These are phyloP conservation scores for Fraxinus dipetala DNA, from an alignment of 305 asterid genomes.

Conservation along the genomic window DNA sequence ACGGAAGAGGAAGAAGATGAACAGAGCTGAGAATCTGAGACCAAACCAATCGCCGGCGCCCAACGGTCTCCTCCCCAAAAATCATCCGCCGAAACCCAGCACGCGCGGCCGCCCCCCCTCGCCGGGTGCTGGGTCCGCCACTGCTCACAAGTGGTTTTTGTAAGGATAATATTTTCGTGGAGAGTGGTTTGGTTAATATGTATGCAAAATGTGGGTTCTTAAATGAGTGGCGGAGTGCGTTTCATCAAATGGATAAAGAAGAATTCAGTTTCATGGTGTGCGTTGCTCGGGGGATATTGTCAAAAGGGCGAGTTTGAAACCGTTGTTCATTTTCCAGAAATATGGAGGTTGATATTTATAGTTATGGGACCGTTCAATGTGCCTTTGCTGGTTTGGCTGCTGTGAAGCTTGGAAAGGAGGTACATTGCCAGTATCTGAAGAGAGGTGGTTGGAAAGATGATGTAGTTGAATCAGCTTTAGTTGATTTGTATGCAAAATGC, in stretches of 20 bases:
- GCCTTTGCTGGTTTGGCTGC: constrained; percentile 89
- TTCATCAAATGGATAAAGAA: constrained; percentile 57
- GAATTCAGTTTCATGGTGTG: constrained; percentile 78
- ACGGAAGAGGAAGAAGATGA: no score
- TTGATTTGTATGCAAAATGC: constrained; percentile 86
- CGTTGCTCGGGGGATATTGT: constrained; percentile 80
- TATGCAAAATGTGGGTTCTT: constrained; percentile 64
- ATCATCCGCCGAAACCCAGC: no score
- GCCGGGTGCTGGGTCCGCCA: no score
- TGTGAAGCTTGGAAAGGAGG: constrained; percentile 66
- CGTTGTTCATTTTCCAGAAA: constrained; percentile 52
- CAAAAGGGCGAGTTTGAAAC: constrained; percentile 50
- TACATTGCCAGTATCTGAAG: constrained; percentile 82
- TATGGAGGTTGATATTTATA: constrained; percentile 61
- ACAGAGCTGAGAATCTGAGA: no score
- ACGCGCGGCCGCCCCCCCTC: no score
- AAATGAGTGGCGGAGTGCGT: constrained; percentile 53
- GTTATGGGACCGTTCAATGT: constrained; percentile 66
- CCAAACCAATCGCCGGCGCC: no score
- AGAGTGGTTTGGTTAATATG: constrained; percentile 70
- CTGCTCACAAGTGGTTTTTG: constrained; percentile 44
- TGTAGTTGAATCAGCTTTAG: constrained; percentile 82
- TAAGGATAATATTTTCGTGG: constrained; percentile 47
- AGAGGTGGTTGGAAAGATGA: constrained; percentile 76
- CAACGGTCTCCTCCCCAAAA: no score